Evolutionary conservation across 805 yeast species (phyloP).

Genomic region (Ogataea haglerorum): DNA sequence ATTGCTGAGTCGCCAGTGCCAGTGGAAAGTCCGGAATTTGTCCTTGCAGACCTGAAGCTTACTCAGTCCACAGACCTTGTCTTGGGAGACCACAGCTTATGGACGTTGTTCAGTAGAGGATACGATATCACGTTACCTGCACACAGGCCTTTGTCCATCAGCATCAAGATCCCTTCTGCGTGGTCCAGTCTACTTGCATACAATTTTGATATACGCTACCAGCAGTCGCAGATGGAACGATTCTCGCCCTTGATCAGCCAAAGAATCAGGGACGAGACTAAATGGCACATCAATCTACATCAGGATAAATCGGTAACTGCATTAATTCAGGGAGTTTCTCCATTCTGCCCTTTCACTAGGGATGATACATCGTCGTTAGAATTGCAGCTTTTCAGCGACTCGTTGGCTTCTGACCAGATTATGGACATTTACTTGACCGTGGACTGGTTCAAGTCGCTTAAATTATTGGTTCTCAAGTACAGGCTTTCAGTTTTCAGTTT

Average conservation of each 20-base stretch:
- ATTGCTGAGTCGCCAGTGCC: constrained; percentile 36
- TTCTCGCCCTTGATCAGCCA: constrained; percentile 71
- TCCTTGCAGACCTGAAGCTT: constrained; percentile 37
- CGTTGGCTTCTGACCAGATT: constrained; percentile 32
- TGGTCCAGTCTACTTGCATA: constrained; percentile 64
- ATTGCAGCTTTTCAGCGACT: constrained; percentile 48
- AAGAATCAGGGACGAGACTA: constrained; percentile 63
- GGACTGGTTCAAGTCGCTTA: constrained; percentile 59
- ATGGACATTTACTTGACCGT: constrained; percentile 43
- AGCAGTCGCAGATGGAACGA: constrained; percentile 24
- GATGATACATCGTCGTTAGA: constrained; percentile 29
- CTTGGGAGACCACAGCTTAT: constrained; percentile 33
- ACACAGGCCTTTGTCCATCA: constrained; percentile 42
- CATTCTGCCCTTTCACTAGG: constrained; percentile 38
- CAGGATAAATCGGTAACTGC: constrained; percentile 38
- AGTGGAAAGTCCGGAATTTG: constrained; percentile 29
- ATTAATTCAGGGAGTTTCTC: constrained; percentile 62
- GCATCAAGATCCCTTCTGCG: constrained; percentile 50
- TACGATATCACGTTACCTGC: constrained; percentile 41
- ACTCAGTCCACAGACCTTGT: constrained; percentile 22
- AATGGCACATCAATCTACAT: constrained; percentile 65
- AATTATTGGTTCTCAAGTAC: constrained; percentile 69
- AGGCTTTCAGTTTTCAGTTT: constrained; percentile 70
- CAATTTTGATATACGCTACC: constrained; percentile 31
- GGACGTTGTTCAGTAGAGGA: constrained; percentile 38